Conservation (phyloP, 495 filamentous ascomycete species). For the Venustampulla echinocandica region DNA sequence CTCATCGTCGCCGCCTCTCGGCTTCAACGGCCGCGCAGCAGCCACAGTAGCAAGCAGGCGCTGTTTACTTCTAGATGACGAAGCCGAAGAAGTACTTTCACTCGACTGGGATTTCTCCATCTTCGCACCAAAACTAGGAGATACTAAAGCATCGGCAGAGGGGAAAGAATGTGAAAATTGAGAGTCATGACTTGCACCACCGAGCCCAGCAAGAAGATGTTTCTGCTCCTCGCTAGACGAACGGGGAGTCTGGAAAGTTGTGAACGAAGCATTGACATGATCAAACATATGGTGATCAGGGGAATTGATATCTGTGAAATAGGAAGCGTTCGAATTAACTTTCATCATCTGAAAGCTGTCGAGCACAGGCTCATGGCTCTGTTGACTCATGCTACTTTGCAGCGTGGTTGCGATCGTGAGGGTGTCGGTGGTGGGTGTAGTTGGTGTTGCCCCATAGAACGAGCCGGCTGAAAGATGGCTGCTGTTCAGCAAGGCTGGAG, state of each 20-base stretch:
- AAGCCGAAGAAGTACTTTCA: conserved; percentile 23
- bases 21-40: conserved; percentile 20
- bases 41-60: conserved; percentile 17
- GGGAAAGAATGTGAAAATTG: conserved; percentile 27
- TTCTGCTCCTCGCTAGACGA: conserved; percentile 23
- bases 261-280: conserved; percentile 16
- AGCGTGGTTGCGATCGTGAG: conserved; percentile 12
- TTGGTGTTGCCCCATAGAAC: conserved; percentile 15
- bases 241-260: conserved; percentile 15
- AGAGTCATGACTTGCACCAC: conserved; percentile 29
- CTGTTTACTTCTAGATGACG: conserved; percentile 24
- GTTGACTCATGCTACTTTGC: conserved; percentile 22
- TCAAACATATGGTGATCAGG: conserved; percentile 20
- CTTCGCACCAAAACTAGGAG: conserved; percentile 22
- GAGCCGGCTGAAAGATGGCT: conserved; percentile 9
- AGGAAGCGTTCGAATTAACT: conserved; percentile 21
- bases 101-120: conserved; percentile 33
- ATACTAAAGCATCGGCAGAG: conserved; percentile 5
- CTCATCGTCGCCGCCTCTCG: conserved; percentile 23
- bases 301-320: conserved; percentile 14
- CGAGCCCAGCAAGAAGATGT: conserved; percentile 23
- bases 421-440: conserved; percentile 5
- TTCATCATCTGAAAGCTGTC: conserved; percentile 24
- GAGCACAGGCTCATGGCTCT: conserved; percentile 20
- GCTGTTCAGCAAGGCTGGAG: not conserved